A percentile compares a stretch with the other conserved stretches of the same genome.
phyloP scores from a whole-genome alignment of 805 yeast species.

The Komagataella mondaviorum region DNA sequence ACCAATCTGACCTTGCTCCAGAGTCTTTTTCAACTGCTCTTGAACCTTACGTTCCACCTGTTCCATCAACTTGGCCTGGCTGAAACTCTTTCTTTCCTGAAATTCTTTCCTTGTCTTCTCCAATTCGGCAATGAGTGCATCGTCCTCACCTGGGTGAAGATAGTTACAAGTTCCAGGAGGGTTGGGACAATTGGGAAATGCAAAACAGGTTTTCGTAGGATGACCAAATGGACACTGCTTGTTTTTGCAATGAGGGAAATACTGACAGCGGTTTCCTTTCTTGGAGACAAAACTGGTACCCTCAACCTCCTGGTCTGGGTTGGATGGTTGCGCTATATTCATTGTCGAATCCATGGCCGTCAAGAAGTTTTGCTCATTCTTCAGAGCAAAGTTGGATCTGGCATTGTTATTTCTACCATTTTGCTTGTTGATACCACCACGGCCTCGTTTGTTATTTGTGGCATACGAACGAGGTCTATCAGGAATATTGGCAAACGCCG shows the following conservation, averaged over 20 bases:
- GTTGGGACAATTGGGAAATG: conserved; percentile 67
- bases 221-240: conserved; percentile 66
- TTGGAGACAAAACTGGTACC: conserved; percentile 22
- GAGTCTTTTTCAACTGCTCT: conserved; percentile 15
- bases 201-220: conserved; percentile 65
- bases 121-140: conserved; percentile 51
- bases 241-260: conserved; percentile 57
- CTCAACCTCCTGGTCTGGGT: conserved; percentile 4
- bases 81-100: conserved; percentile 7
- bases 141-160: conserved; percentile 80
- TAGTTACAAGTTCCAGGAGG: conserved; percentile 73
- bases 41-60: conserved; percentile 19
- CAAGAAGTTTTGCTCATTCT: conserved; percentile 24
- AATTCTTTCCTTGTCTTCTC: conserved; percentile 34
- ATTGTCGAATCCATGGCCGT: conserved; percentile 24
- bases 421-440: conserved; percentile 16
- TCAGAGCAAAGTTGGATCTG: conserved; percentile 18
- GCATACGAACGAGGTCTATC: conserved; percentile 10
- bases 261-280: conserved; percentile 48
- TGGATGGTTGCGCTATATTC: background rate
- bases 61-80: conserved; percentile 23
- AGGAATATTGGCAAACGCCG: conserved; percentile 5
- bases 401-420: background rate
- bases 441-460: conserved; percentile 3
- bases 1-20: conserved; percentile 18